These are phyloP conservation scores for Lactuca saligna DNA, from an alignment of 129 eudicot genomes.

Conservation along the genomic window DNA sequence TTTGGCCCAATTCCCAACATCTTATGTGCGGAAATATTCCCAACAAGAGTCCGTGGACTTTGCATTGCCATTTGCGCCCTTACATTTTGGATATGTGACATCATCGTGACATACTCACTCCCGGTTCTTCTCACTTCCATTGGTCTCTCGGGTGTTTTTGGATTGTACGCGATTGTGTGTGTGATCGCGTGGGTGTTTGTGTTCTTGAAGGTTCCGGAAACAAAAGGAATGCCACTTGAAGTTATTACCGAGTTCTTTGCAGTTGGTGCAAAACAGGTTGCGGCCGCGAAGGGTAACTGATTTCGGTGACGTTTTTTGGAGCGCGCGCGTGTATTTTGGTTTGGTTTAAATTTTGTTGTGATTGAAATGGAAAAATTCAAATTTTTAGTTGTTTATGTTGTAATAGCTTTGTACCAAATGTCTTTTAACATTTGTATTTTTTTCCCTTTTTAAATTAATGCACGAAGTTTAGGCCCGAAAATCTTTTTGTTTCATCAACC, in stretches of 20 bases:
- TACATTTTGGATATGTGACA: constrained; percentile 75
- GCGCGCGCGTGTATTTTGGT: constrained; percentile 7
- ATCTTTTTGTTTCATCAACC: neutral
- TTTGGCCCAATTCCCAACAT: constrained; percentile 95
- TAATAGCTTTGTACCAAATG: constrained; percentile 24
- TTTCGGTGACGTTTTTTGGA: constrained; percentile 15
- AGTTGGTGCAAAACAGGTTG: constrained; percentile 72
- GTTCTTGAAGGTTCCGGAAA: constrained; percentile 91
- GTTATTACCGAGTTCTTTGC: constrained; percentile 91
- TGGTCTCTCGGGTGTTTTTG: constrained; percentile 87
- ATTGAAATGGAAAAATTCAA: constrained; percentile 27
- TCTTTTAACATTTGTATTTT: constrained; percentile 11
- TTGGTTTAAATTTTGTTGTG: constrained; percentile 34
- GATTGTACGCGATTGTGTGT: constrained; percentile 70
- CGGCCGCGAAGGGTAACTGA: constrained; percentile 42
- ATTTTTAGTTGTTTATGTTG: constrained; percentile 15
- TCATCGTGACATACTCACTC: constrained; percentile 82
- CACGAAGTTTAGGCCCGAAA: constrained; percentile 16
- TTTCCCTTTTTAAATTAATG: constrained; percentile 11
- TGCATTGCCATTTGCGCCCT: constrained; percentile 93
- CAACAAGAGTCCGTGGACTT: constrained; percentile 86
- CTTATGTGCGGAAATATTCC: constrained; percentile 91
- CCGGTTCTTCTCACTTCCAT: constrained; percentile 75
- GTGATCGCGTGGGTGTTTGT: constrained; percentile 75
- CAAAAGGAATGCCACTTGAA: constrained; percentile 99